Percentiles rank a stretch among this genome's conserved stretches.
Conservation (phyloP, 2,329 filamentous ascomycete species). For the Phoma sp. region DNA sequence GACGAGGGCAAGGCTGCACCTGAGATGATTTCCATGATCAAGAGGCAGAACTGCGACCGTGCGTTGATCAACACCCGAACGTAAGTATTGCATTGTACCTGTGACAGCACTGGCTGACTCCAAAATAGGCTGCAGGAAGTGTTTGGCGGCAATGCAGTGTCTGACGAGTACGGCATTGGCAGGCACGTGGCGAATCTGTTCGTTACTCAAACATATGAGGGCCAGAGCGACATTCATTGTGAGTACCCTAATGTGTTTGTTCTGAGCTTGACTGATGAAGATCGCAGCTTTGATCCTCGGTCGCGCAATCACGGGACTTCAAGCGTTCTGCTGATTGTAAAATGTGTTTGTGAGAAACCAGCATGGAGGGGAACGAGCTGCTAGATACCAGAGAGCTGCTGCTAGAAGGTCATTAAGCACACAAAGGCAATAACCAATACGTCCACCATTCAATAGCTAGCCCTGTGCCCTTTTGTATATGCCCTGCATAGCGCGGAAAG, state of each 20-base stretch:
- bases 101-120: constrained; percentile 18
- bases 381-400: background rate
- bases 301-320: constrained; percentile 67
- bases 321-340: constrained; percentile 71
- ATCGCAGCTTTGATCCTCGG: constrained; percentile 56
- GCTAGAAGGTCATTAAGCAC: background rate
- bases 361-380: background rate
- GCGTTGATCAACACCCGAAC: constrained; percentile 79
- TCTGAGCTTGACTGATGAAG: constrained; percentile 36
- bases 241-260: constrained; percentile 53
- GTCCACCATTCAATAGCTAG: background rate
- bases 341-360: background rate
- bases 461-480: background rate
- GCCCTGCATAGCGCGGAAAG: constrained; percentile 2
- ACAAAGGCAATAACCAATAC: constrained; percentile 2
- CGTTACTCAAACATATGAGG: constrained; percentile 97
- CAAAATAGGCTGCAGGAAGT: constrained; percentile 78
- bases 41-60: constrained; percentile 95
- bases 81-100: constrained; percentile 46
- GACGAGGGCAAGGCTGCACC: constrained; percentile 86
- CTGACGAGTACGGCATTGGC: constrained; percentile 94
- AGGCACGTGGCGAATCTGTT: constrained; percentile 95
- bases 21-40: constrained; percentile 97
- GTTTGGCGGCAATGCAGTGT: constrained; percentile 97
- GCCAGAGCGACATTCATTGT: constrained; percentile 97